A percentile compares a stretch with the other conserved stretches of the same genome.
Conservation (phyloP, 768 basidiomycete genomes). For the Hemileccinum impolitum region DNA sequence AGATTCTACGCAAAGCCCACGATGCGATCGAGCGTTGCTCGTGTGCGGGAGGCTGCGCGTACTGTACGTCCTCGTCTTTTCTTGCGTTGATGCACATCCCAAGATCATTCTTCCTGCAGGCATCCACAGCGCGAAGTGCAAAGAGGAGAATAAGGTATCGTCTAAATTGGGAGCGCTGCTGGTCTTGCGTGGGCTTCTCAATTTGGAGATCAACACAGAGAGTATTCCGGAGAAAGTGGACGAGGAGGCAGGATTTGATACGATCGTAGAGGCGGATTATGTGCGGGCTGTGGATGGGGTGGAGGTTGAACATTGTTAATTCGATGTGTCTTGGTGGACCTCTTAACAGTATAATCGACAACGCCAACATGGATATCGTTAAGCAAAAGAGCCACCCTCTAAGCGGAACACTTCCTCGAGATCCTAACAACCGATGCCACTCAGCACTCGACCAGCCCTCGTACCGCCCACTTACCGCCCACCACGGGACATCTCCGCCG, state of each 20-base stretch:
- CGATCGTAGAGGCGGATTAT: slow-evolving; percentile 50
- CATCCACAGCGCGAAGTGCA: slow-evolving; percentile 62
- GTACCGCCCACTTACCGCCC: slow-evolving; percentile 42
- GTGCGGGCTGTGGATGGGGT: slow-evolving; percentile 46
- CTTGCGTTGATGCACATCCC: not conserved
- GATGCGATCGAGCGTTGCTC: slow-evolving; percentile 55
- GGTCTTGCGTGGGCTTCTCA: slow-evolving; percentile 60
- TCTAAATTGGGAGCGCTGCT: slow-evolving; percentile 76
- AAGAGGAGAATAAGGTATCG: slow-evolving; percentile 65
- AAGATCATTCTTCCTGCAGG: slow-evolving; percentile 41
- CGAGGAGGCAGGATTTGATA: slow-evolving; percentile 36
- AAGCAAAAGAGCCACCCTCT: slow-evolving; percentile 38
- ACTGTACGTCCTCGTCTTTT: slow-evolving; percentile 46
- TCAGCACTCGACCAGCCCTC: not conserved
- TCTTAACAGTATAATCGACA: not conserved
- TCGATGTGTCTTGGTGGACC: no score
- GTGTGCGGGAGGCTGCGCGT: slow-evolving; percentile 67
- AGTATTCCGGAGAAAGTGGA: slow-evolving; percentile 34
- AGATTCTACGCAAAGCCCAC: slow-evolving; percentile 58
- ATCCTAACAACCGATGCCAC: slow-evolving; percentile 30
- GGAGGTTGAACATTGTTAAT: slow-evolving; percentile 38
- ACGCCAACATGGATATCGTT: no score
- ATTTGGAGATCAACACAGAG: slow-evolving; percentile 37
- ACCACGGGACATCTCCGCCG: slow-evolving; percentile 67
- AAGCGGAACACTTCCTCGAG: slow-evolving; percentile 71